These are phyloP conservation scores for Flaveria linearis DNA, from an alignment of 129 eudicot genomes.

Conservation along the genomic window DNA sequence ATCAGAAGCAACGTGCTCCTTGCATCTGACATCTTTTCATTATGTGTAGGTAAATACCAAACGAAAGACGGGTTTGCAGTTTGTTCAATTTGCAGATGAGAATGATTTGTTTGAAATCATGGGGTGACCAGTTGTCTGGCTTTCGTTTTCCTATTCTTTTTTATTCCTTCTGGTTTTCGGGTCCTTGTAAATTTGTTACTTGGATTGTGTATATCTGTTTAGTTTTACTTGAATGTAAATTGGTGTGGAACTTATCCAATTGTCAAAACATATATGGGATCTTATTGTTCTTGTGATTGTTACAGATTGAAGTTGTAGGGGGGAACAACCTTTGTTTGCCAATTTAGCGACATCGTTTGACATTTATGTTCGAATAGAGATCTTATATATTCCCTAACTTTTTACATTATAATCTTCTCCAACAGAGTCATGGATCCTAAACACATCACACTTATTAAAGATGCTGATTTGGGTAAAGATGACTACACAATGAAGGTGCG, in stretches of 20 bases:
- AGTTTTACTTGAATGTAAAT: constrained; percentile 31
- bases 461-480: no score
- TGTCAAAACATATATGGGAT: constrained; percentile 23
- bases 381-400: no score
- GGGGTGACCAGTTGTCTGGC: background rate
- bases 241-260: constrained; percentile 42
- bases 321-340: background rate
- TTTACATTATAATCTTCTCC: no score
- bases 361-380: background rate
- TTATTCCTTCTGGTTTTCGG: constrained; percentile 10
- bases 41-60: constrained; percentile 41
- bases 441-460: no score
- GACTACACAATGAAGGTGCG: no score
- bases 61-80: constrained; percentile 38
- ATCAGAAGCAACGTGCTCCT: constrained; percentile 31
- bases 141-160: background rate
- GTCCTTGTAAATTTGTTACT: constrained; percentile 33
- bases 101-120: constrained; percentile 38
- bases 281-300: constrained; percentile 16
- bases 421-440: no score
- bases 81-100: constrained; percentile 37
- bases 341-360: background rate
- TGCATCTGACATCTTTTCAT: constrained; percentile 29
- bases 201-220: constrained; percentile 38
- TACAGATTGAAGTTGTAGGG: background rate